These are phyloP conservation scores for Mallotus japonicus DNA, from an alignment of 441 rosid genomes.

Conservation along the genomic window DNA sequence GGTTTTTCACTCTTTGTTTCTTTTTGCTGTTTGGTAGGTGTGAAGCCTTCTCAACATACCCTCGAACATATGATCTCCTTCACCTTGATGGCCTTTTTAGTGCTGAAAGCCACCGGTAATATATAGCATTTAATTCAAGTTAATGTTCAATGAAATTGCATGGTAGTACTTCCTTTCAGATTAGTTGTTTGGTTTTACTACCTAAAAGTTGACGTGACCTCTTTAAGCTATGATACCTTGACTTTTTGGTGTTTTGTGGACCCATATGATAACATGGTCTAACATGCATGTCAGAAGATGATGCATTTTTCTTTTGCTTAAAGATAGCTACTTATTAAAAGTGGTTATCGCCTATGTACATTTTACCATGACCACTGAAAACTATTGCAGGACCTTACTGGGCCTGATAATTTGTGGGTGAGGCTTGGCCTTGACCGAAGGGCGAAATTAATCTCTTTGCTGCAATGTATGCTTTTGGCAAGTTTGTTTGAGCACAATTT, in stretches of 20 bases:
- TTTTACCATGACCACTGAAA: background rate
- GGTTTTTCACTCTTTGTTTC: slow-evolving; percentile 8
- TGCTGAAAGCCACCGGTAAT: slow-evolving; percentile 83
- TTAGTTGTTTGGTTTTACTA: background rate
- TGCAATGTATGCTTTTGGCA: no score
- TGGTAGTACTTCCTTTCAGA: background rate
- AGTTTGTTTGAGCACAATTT: no score
- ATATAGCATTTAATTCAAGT: background rate
- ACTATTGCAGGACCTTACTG: background rate
- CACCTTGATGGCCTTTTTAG: slow-evolving; percentile 90
- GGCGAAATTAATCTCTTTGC: no score
- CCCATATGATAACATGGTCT: background rate
- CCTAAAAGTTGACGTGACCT: background rate
- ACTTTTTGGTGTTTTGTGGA: background rate
- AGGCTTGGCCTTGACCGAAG: background rate
- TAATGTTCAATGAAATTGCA: background rate
- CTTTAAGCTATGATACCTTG: background rate
- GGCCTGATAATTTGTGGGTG: background rate
- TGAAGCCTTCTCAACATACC: slow-evolving; percentile 96
- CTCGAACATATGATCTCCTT: slow-evolving; percentile 92
- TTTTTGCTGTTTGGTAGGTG: slow-evolving; percentile 54
- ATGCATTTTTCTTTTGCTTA: no score
- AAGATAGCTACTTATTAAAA: background rate
- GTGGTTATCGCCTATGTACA: background rate
- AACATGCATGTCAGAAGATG: no score